These are phyloP conservation scores for Scytalidium sp. DNA, from an alignment of 2,329 filamentous ascomycete genomes.

Conservation along the genomic window DNA sequence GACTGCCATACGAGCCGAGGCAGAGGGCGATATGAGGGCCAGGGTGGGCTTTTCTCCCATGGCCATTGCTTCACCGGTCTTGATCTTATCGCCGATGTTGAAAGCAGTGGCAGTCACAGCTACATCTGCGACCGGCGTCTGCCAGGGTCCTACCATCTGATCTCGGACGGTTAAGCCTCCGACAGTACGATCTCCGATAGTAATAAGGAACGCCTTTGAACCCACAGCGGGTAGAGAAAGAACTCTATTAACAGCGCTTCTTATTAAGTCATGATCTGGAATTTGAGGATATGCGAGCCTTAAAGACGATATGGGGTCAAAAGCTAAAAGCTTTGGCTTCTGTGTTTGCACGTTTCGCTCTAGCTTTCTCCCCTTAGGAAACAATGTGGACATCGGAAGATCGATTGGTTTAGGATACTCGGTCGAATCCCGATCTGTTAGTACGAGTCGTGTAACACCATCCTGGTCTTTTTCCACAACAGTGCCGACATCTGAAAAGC, in stretches of 20 bases:
- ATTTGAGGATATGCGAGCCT: conserved; percentile 45
- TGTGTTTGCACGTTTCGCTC: conserved; percentile 70
- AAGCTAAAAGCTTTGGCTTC: conserved; percentile 63
- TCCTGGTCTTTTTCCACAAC: conserved; percentile 60
- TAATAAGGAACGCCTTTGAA: conserved; percentile 97
- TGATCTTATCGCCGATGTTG: conserved; percentile 60
- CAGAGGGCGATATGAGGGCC: conserved; percentile 83
- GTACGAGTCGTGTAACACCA: conserved; percentile 69
- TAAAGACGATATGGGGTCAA: conserved; percentile 67
- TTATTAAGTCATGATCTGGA: conserved; percentile 38
- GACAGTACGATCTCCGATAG: conserved; percentile 89
- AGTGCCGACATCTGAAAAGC: conserved; percentile 85
- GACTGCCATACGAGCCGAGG: conserved; percentile 95
- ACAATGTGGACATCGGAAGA: conserved; percentile 82
- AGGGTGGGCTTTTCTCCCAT: conserved; percentile 92
- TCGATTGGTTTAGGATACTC: conserved; percentile 79
- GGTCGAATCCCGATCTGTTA: conserved; percentile 77
- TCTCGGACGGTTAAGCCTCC: conserved; percentile 86
- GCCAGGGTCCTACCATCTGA: conserved; percentile 96
- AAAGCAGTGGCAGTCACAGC: conserved; percentile 87
- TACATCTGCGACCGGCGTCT: conserved; percentile 89
- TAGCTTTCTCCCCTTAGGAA: conserved; percentile 83
- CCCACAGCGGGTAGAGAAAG: conserved; percentile 84
- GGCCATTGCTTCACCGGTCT: conserved; percentile 91
- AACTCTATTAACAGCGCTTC: conserved; percentile 74